Evolutionary conservation across 2,329 filamentous ascomycete species (phyloP), one percentile per base, ranked within the genome.

Genomic region (Zopfia rhizophila): DNA sequence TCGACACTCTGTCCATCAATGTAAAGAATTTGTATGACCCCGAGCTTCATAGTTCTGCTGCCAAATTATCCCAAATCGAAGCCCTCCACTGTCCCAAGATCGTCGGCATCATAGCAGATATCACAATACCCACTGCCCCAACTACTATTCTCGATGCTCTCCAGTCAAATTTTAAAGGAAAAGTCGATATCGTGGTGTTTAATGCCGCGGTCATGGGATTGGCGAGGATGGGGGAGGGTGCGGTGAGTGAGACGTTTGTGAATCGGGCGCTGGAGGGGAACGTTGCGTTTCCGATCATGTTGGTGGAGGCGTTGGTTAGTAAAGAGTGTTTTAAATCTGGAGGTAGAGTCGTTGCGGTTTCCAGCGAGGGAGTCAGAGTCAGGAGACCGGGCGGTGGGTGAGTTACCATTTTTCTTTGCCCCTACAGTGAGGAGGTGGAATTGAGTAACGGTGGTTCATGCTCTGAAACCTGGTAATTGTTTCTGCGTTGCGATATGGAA

Each of bases 201-300:
- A 58, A 58, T 39, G 53, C 55, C 5, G 55, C 55, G 11, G 50
- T 58, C 16, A 58, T 56, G 55, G 48, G 47, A 7, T 37, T 58
- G 12, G 53, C 47, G 14, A 51, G 44, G 38, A 58, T 51, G 50
- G 55, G 55, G 8, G 44, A 51, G 10, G 55, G 55, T 2, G 37
- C 12, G 7, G n/a, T 53, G 17, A 46, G 35, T 10, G 43, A 39
- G 5, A 43, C 32, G 6, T 54, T 56, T 25, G 36, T 58, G 11
- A 36, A 46, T 12, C 23, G 23, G 24, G 37, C 47, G 5, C 31
- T 58, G 27, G 48, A 30, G 4, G 55, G 55, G n/a, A 58, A 58
- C 23, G 28, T 58, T 5, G 30, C 24, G 25, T 58, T 56, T 47
- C 49, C 55, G 17, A 28, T 51, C 1, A 13, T 56, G 30, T 19